These are phyloP conservation scores for Patellaria atrata DNA, from an alignment of 495 filamentous ascomycete species.

Conservation along the genomic window DNA sequence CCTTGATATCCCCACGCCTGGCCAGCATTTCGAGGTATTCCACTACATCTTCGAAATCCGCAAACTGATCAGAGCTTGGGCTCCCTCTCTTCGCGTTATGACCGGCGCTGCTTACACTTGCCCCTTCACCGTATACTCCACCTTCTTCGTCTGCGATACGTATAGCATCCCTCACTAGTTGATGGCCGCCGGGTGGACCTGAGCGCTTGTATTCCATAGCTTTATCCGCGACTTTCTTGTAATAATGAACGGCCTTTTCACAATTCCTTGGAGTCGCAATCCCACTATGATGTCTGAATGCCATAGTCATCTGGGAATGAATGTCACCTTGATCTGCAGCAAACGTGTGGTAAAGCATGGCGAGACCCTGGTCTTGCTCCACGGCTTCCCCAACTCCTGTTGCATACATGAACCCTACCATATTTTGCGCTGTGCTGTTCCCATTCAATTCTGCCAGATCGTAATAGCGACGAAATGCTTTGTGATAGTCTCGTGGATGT, in stretches of 20 bases:
- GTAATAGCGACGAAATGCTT: slow-evolving; percentile 71
- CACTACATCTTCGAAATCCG: slow-evolving; percentile 80
- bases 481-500: slow-evolving; percentile 67
- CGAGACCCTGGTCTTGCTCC: slow-evolving; percentile 78
- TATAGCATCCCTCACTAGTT: slow-evolving; percentile 60
- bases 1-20: slow-evolving; percentile 82
- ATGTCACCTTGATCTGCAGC: slow-evolving; percentile 75
- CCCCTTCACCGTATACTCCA: slow-evolving; percentile 89
- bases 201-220: slow-evolving; percentile 72
- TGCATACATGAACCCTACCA: slow-evolving; percentile 93
- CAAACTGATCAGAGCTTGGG: slow-evolving; percentile 56
- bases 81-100: slow-evolving; percentile 59
- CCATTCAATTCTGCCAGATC: slow-evolving; percentile 62
- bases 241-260: slow-evolving; percentile 70
- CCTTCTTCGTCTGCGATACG: slow-evolving; percentile 77
- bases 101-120: slow-evolving; percentile 83
- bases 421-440: slow-evolving; percentile 83
- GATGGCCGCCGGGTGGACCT: slow-evolving; percentile 79
- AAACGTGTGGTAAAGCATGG: slow-evolving; percentile 87
- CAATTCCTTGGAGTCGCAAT: slow-evolving; percentile 78
- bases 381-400: slow-evolving; percentile 79
- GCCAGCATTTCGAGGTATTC: slow-evolving; percentile 93
- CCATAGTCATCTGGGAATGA: slow-evolving; percentile 84
- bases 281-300: slow-evolving; percentile 71
- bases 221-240: slow-evolving; percentile 89